These are phyloP conservation scores for Quercus gilva DNA, from an alignment of 306 rosid genomes.

Conservation along the genomic window DNA sequence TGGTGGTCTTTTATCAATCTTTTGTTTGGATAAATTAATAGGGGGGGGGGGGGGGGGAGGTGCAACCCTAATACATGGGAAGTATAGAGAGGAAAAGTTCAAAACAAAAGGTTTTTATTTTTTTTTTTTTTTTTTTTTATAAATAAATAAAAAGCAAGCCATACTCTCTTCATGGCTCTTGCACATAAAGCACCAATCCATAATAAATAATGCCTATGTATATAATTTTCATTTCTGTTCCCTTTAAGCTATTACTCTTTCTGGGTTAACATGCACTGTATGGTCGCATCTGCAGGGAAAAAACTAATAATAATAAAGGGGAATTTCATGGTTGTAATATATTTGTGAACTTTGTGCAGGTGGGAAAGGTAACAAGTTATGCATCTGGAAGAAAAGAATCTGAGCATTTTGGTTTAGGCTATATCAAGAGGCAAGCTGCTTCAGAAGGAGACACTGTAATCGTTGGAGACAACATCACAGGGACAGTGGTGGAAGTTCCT, in stretches of 20 bases:
- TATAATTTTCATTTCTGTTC: not conserved
- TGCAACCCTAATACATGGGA: too few relatives aligned
- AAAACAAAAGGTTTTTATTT: too few relatives aligned
- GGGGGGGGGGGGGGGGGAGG: too few relatives aligned
- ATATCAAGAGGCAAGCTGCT: constrained; percentile 75
- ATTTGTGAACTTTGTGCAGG: constrained; percentile 39
- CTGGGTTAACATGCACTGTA: not conserved
- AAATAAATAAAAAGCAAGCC: too few relatives aligned
- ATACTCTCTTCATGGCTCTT: too few relatives aligned
- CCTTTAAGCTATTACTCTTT: not conserved
- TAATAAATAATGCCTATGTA: not conserved
- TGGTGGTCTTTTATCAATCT: not conserved
- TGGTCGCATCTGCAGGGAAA: not conserved
- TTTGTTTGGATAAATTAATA: not conserved
- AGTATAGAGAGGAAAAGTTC: too few relatives aligned
- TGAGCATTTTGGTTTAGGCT: constrained; percentile 78
- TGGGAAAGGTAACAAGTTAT: constrained; percentile 86
- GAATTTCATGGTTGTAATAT: constrained; percentile 14
- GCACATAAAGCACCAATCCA: too few relatives aligned
- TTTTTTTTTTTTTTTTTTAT: too few relatives aligned
- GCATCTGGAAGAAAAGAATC: constrained; percentile 64
- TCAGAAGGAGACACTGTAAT: constrained; percentile 56
- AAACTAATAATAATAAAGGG: not conserved
- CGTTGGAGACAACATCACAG: constrained; percentile 61
- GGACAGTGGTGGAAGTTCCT: constrained; percentile 70